Conservation (phyloP, 2,329 filamentous ascomycete genomes). For the Penicillium sp. region DNA sequence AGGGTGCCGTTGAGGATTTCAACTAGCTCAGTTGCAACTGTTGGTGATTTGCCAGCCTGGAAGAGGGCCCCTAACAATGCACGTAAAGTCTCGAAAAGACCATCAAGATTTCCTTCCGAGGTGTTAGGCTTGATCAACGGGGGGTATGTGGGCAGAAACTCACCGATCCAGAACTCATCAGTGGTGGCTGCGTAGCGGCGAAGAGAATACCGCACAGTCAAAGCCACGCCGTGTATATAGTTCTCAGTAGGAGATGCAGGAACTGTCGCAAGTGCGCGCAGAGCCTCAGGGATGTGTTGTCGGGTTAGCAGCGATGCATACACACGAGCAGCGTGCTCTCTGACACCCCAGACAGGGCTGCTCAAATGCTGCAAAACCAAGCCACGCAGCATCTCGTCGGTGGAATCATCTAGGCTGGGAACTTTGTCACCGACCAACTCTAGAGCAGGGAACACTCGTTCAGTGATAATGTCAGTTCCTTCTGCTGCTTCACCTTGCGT, state of each 20-base stretch:
- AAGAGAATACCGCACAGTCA: conserved; percentile 43
- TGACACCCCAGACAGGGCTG: conserved; percentile 47
- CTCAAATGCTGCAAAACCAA: conserved; percentile 42
- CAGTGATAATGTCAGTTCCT: conserved; percentile 39
- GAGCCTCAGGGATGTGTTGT: conserved; percentile 32
- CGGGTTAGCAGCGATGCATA: conserved; percentile 42
- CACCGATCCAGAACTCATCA: conserved; percentile 38
- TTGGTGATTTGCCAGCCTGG: conserved; percentile 33
- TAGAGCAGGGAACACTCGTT: conserved; percentile 48
- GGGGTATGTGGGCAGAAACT: not conserved
- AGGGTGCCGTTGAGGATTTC: conserved; percentile 40
- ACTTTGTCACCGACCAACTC: conserved; percentile 49
- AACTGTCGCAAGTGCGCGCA: conserved; percentile 26
- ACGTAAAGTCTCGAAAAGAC: conserved; percentile 26
- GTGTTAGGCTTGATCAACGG: conserved; percentile 6
- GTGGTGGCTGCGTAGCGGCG: conserved; percentile 36
- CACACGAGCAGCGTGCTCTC: conserved; percentile 49
- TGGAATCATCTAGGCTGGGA: conserved; percentile 34
- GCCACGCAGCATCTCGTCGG: conserved; percentile 33
- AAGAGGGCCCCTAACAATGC: conserved; percentile 30
- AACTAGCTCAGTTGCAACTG: conserved; percentile 36
- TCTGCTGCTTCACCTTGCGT: conserved; percentile 21
- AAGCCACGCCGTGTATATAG: conserved; percentile 41
- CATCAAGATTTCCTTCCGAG: conserved; percentile 30
- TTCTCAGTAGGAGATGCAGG: conserved; percentile 33